Evolutionary conservation across 305 asterid genomes (phyloP), one percentile per base, ranked within the genome.

Genomic region (Galium porrigens): DNA sequence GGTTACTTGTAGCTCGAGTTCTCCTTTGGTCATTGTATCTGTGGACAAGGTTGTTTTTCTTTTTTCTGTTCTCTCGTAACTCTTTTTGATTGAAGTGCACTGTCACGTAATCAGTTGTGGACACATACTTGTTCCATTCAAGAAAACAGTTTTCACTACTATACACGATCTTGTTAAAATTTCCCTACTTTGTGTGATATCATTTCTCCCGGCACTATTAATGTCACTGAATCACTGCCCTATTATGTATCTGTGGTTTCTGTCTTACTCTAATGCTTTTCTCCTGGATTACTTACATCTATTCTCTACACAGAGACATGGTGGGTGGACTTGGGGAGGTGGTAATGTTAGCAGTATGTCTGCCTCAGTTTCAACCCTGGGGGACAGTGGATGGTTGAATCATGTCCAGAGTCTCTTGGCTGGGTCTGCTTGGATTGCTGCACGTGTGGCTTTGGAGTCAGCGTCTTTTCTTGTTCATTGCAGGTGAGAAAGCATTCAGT

Each of bases 341-440:
- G 97, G 97, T 69, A 92, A 89, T 76, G 90, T 92, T 76, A 92
- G 99, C 84, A 89, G 99, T 72, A 92, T 92, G 99, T 92, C 99
- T 70, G 97, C 99, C 60, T 92, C 99, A 33, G 97, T 92, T 73
- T 86, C 99, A 61, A 87, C 94, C 65, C 88, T 92, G 68, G 99
- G 99, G 67, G 99, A 87, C 72, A 89, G 90, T 71, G 96, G 96
- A 74, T 92, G 99, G 99, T 79, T 92, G 77, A 89, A 84, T 79
- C 97, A 92, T 74, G 94, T 92, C 55, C 99, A 92, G 73, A 89
- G 83, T 78, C 88, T 92, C 67, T 81, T 92, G 77, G 99, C 97
- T 74, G 99, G 99, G 71, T 84, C 99, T 58, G 94, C 97, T 70
- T 92, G 99, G 99, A 86, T 92, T 77, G 99, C 99, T 84, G 97